Conservation (phyloP, 2,329 filamentous ascomycete genomes). For the Myriosclerotinia duriaeana region DNA sequence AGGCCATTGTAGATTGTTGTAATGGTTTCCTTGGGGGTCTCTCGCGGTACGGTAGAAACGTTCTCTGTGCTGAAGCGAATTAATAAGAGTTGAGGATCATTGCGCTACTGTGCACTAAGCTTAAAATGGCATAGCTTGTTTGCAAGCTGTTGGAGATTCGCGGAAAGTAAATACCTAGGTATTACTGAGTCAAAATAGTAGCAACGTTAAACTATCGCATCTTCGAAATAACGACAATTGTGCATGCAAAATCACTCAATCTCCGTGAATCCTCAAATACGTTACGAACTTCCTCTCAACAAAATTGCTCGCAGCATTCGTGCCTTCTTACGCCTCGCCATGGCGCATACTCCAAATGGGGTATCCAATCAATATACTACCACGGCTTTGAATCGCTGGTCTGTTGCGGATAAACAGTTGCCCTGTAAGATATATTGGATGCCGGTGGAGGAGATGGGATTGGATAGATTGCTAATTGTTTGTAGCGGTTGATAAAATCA, state of each 20-base stretch:
- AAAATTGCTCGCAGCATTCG: slow-evolving; percentile 22
- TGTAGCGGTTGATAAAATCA: slow-evolving; percentile 65
- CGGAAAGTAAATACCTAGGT: background rate
- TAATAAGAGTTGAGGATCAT: background rate
- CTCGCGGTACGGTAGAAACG: background rate
- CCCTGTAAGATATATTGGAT: slow-evolving; percentile 51
- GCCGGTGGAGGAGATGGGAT: background rate
- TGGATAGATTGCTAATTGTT: slow-evolving; percentile 27
- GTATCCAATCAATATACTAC: slow-evolving; percentile 50
- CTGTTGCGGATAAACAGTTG: slow-evolving; percentile 69
- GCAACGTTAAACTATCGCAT: slow-evolving; percentile 3
- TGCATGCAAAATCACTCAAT: too few species aligned
- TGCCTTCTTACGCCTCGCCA: slow-evolving; percentile 24
- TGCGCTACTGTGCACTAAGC: background rate
- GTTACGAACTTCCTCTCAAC: too few species aligned
- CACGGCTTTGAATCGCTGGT: slow-evolving; percentile 82
- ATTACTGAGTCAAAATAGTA: background rate
- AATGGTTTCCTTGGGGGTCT: background rate
- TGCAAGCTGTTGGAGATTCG: slow-evolving; percentile 2
- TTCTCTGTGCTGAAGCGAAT: background rate
- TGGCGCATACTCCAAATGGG: slow-evolving; percentile 29
- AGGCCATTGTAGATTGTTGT: slow-evolving; percentile 3
- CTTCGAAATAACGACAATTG: background rate
- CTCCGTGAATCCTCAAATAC: too few species aligned
- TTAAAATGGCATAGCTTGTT: background rate